A percentile compares a stretch with the other conserved stretches of the same genome.
Evolutionary conservation across 2,329 filamentous ascomycete genomes (phyloP).

Genomic region (Trichoderma sp.): DNA sequence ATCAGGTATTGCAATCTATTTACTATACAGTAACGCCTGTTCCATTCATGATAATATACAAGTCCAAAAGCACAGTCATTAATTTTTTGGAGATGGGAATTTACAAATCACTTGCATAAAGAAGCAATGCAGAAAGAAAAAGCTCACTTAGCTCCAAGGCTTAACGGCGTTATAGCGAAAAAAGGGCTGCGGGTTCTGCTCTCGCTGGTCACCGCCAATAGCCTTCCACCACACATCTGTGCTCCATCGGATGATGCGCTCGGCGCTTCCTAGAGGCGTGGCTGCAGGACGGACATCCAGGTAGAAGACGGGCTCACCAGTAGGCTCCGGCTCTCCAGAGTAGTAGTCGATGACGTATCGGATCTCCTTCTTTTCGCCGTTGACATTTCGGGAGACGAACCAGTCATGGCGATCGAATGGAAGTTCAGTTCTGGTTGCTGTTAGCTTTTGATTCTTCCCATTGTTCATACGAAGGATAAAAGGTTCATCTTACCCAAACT

Average conservation of each 20-base stretch:
- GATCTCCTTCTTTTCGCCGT: slow-evolving; percentile 70
- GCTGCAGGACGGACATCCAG: slow-evolving; percentile 90
- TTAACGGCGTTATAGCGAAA: slow-evolving; percentile 30
- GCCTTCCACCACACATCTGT: slow-evolving; percentile 93
- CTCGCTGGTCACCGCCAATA: slow-evolving; percentile 66
- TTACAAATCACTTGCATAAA: slow-evolving; percentile 14
- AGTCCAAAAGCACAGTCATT: slow-evolving; percentile 27
- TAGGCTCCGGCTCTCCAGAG: slow-evolving; percentile 67
- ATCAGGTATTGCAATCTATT: background rate
- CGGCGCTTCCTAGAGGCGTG: slow-evolving; percentile 74
- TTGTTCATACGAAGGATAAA: background rate
- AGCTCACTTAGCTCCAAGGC: slow-evolving; percentile 20
- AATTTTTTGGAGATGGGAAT: slow-evolving; percentile 19
- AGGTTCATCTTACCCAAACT: slow-evolving; percentile 66
- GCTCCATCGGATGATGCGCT: slow-evolving; percentile 83
- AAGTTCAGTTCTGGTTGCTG: slow-evolving; percentile 61
- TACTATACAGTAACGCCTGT: slow-evolving; percentile 14
- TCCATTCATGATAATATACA: slow-evolving; percentile 26
- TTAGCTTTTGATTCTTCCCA: background rate
- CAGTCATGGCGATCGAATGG: slow-evolving; percentile 98
- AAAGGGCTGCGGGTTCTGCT: slow-evolving; percentile 41
- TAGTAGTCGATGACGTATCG: slow-evolving; percentile 98
- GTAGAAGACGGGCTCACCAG: slow-evolving; percentile 91
- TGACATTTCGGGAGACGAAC: slow-evolving; percentile 75
- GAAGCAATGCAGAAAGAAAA: background rate